These are phyloP conservation scores for Darksidea phi DNA, from an alignment of 495 filamentous ascomycete genomes.

Conservation along the genomic window DNA sequence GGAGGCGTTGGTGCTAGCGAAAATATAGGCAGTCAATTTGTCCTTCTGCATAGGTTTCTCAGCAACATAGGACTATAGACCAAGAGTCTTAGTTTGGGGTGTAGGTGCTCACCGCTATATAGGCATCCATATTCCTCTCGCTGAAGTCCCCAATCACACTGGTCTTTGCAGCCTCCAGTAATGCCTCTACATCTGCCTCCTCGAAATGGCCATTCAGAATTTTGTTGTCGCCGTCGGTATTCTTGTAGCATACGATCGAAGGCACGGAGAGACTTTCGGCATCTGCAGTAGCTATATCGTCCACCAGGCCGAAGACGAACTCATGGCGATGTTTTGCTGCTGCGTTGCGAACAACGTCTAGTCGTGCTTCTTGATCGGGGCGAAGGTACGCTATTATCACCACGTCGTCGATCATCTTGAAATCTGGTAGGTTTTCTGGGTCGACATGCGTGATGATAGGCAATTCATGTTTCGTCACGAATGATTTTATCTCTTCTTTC, in stretches of 20 bases:
- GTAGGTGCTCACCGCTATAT: constrained; percentile 42
- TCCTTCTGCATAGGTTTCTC: constrained; percentile 39
- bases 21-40: constrained; percentile 52
- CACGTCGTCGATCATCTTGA: constrained; percentile 46
- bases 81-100: no score
- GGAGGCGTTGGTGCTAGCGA: constrained; percentile 36
- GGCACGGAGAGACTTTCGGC: constrained; percentile 26
- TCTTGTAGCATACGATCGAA: constrained; percentile 46
- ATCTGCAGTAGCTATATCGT: constrained; percentile 25
- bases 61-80: no score
- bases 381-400: constrained; percentile 47
- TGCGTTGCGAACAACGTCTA: constrained; percentile 30
- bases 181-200: constrained; percentile 41
- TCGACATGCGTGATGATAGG: constrained; percentile 41
- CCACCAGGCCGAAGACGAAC: constrained; percentile 47
- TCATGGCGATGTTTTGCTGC: constrained; percentile 44
- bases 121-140: constrained; percentile 46
- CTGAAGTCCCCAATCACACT: constrained; percentile 50
- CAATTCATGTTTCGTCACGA: constrained; percentile 43
- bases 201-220: constrained; percentile 38
- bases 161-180: constrained; percentile 42
- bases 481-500: constrained; percentile 44
- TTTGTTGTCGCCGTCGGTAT: constrained; percentile 43
- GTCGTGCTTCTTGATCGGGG: constrained; percentile 28
- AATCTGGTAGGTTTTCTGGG: constrained; percentile 36